phyloP scores from a whole-genome alignment of 208 protist genomes.

The Zelonia costaricensis region DNA sequence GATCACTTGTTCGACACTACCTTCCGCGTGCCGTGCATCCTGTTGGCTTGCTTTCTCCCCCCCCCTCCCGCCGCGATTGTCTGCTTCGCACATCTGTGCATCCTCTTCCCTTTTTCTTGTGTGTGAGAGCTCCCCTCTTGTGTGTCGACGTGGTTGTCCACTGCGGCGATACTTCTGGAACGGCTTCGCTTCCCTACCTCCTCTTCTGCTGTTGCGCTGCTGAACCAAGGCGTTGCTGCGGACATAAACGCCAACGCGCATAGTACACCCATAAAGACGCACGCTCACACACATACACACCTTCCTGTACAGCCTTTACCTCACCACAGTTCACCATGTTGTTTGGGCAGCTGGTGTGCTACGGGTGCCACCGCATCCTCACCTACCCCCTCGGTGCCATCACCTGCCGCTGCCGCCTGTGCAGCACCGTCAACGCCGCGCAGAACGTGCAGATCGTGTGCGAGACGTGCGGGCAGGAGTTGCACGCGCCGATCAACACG shows the following conservation, averaged over 20 bases:
- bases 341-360: conserved; percentile 70
- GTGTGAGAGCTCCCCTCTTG: too few species aligned
- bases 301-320: too few species aligned
- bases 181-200: too few species aligned
- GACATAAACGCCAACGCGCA: neutral
- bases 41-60: too few species aligned
- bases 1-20: too few species aligned
- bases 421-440: conserved; percentile 61
- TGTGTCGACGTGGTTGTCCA: too few species aligned
- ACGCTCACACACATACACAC: neutral
- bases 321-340: conserved; percentile 51
- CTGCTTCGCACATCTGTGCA: neutral
- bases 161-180: too few species aligned
- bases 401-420: conserved; percentile 77
- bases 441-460: conserved; percentile 61
- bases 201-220: conserved; percentile 5
- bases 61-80: too few species aligned
- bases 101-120: too few species aligned
- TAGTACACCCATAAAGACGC: neutral
- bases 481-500: conserved; percentile 81
- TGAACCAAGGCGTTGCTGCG: neutral
- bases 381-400: conserved; percentile 70
- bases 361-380: conserved; percentile 63
- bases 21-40: too few species aligned
- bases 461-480: conserved; percentile 33